Evolutionary conservation across 305 asterid species (phyloP).

Genomic region (Fraxinus velutina): DNA sequence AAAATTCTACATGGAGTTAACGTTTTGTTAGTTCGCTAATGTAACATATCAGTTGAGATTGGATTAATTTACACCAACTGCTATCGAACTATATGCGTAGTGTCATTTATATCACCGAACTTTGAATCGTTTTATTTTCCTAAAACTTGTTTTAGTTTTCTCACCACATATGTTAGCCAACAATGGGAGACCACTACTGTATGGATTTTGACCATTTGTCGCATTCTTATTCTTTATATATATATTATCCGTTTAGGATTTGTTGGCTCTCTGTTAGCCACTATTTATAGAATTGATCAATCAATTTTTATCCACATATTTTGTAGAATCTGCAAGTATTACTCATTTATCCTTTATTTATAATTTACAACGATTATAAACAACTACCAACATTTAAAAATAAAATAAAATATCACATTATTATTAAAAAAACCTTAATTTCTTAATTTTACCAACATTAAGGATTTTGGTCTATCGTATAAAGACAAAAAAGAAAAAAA

Average conservation of each 20-base stretch:
- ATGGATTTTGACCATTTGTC: neutral
- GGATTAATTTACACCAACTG: neutral
- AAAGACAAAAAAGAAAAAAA: neutral
- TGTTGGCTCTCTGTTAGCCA: neutral
- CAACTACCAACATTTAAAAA: neutral
- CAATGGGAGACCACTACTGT: neutral
- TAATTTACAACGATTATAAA: neutral
- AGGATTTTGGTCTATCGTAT: neutral
- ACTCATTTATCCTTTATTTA: neutral
- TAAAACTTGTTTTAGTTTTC: neutral
- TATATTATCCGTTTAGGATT: neutral
- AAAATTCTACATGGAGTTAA: neutral
- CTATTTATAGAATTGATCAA: neutral
- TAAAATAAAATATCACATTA: neutral
- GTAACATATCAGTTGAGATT: neutral
- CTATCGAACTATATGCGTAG: neutral
- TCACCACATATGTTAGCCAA: neutral
- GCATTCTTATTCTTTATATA: neutral
- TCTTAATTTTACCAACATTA: neutral
- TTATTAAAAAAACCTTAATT: neutral
- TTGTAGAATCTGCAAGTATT: too few species aligned
- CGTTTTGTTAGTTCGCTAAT: neutral
- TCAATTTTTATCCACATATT: neutral
- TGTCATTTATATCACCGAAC: neutral
- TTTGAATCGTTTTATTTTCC: neutral